Evolutionary conservation across 306 rosid species (phyloP).

Genomic region (Glycine tomentella): DNA sequence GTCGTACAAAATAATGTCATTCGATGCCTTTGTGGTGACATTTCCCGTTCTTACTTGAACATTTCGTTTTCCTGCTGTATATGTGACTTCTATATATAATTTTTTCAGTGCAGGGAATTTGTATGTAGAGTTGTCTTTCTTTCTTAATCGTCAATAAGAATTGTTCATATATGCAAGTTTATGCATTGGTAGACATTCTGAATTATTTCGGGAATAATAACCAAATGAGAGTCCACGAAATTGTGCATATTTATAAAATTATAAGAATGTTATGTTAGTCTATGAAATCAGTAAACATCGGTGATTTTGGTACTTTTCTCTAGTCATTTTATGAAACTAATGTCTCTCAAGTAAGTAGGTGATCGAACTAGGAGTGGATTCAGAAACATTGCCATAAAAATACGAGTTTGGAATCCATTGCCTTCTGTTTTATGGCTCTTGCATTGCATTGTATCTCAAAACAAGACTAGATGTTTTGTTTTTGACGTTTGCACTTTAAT

Average conservation of each 20-base stretch:
- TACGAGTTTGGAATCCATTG: neutral
- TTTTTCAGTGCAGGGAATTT: constrained; percentile 18
- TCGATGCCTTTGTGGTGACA: neutral
- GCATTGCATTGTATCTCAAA: no score
- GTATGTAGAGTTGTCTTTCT: neutral
- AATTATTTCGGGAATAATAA: no score
- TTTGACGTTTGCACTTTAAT: neutral
- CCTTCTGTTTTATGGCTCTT: no score
- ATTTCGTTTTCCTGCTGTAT: constrained; percentile 17
- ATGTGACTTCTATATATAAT: constrained; percentile 14
- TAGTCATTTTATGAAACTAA: neutral
- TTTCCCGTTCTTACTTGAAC: neutral
- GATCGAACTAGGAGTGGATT: no score
- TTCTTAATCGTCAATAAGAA: no score
- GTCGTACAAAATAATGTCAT: constrained; percentile 15
- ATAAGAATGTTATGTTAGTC: neutral
- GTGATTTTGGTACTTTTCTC: no score
- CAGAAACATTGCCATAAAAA: neutral
- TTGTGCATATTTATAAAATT: neutral
- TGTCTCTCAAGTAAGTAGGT: neutral
- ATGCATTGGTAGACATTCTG: no score
- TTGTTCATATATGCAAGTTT: no score
- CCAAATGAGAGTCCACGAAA: neutral
- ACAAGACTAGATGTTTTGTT: neutral
- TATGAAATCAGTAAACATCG: neutral